Evolutionary conservation across 83 land plant genomes (phyloP), one percentile per base, ranked within the genome.

Genomic region (Larix sibirica): DNA sequence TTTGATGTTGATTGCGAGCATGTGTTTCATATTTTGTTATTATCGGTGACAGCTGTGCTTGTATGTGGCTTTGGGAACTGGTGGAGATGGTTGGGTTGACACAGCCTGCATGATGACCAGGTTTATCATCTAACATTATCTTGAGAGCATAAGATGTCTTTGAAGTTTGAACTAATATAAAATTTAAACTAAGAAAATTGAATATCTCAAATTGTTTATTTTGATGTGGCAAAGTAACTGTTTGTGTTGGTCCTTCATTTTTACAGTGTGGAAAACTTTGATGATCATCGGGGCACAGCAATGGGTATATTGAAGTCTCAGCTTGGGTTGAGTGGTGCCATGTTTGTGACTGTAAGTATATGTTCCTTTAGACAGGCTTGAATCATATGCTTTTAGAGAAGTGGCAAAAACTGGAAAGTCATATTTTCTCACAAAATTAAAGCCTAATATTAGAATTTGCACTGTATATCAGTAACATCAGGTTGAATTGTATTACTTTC

Each of bases 261-360:
- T 38, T 47, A 47, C 84, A 89, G 91, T 62, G 63, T 89, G 67
- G 87, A 84, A 69, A 89, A 73, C 71, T 89, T 87, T 71, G 62
- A 73, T 47, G 85, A 84, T 40, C 81, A 82, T 50, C 84, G 84
- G 47, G 91, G 91, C 56, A 87, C 91, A 10, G 90, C 83, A 13
- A 82, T 87, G 84, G 91, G 89, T 16, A 81, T 89, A 21, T 82
- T 89, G 62, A 89, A 89, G 78, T 86, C 91, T 18, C 84, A 87
- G 75, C 40, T 87, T 47, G 91, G 91, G n/a, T 62, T 89, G 61
- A 87, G 90, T 84, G 90, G 87, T 62, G 91, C 91, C 63, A 87
- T 89, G 58, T 89, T 89, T 87, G 90, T 89, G 73, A 87, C 77
- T 86, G 90, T 89, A 87, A 61, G 74, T 20, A n/a, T 17, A 12